A percentile compares a stretch with the other conserved stretches of the same genome.
phyloP scores from a whole-genome alignment of 768 basidiomycete species.

The Lactarius vividus region DNA sequence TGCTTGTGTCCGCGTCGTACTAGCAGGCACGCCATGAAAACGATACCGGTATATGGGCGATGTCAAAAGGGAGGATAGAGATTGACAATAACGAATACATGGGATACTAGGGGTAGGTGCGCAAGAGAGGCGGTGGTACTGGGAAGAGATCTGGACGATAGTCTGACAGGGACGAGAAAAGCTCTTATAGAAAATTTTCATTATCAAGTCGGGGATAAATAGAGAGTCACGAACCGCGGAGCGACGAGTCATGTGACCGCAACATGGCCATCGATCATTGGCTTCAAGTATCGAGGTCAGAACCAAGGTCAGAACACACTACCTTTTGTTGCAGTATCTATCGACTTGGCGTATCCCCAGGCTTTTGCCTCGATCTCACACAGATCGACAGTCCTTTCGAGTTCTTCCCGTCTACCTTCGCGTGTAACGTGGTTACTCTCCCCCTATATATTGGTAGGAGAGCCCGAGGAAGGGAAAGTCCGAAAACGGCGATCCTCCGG shows the following conservation, averaged over 20 bases:
- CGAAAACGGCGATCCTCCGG: too few species aligned
- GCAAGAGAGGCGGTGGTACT: not conserved
- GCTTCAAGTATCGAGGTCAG: too few species aligned
- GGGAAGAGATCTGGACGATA: not conserved
- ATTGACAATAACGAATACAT: slow-evolving; percentile 4
- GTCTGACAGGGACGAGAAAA: not conserved
- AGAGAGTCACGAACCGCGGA: too few species aligned
- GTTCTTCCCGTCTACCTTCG: not conserved
- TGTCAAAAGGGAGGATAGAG: slow-evolving; percentile 29
- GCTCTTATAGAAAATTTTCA: not conserved
- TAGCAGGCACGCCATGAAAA: slow-evolving; percentile 47
- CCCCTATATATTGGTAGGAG: not conserved
- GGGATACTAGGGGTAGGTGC: not conserved
- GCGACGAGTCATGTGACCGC: too few species aligned
- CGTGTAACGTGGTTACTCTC: not conserved
- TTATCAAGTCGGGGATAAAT: too few species aligned
- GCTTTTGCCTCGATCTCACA: too few species aligned
- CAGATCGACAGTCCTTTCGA: too few species aligned
- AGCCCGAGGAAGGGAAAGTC: not conserved
- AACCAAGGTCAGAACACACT: too few species aligned
- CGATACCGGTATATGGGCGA: slow-evolving; percentile 52
- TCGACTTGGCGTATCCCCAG: too few species aligned
- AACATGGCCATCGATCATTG: too few species aligned
- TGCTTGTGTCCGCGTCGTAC: slow-evolving; percentile 55
- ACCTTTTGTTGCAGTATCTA: too few species aligned